A percentile compares a stretch with the other conserved stretches of the same genome.
Evolutionary conservation across 2,329 filamentous ascomycete species (phyloP).

Genomic region (Claviceps digitariae): DNA sequence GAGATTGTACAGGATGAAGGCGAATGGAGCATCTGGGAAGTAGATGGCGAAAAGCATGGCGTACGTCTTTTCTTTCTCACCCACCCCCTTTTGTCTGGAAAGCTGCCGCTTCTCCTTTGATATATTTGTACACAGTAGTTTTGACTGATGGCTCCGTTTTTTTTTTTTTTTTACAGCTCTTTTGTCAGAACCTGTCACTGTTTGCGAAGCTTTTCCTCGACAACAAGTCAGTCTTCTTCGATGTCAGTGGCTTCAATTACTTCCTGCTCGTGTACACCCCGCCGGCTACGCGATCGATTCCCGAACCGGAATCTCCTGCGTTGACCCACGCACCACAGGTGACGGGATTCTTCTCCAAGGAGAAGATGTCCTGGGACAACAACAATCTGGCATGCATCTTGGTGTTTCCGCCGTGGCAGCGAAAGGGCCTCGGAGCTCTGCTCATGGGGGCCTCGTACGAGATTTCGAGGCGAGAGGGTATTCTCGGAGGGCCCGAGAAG

Average conservation of each 20-base stretch:
- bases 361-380: conserved; percentile 97
- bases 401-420: conserved; percentile 90
- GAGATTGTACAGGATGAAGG: conserved; percentile 44
- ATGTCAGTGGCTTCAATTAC: conserved; percentile 88
- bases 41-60: conserved; percentile 77
- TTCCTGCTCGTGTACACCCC: conserved; percentile 73
- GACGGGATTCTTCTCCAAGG: conserved; percentile 96
- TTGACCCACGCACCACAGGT: conserved; percentile 29
- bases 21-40: conserved; percentile 78
- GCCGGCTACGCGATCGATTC: conserved; percentile 11
- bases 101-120: neutral
- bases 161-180: conserved; percentile 38
- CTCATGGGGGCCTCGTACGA: conserved; percentile 92
- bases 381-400: conserved; percentile 97
- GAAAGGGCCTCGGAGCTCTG: conserved; percentile 72
- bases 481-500: conserved; percentile 86
- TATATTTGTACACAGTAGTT: too few relatives aligned
- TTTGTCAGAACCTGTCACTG: conserved; percentile 87
- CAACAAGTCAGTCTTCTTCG: conserved; percentile 97
- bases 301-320: conserved; percentile 4
- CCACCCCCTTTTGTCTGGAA: neutral
- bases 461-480: conserved; percentile 67
- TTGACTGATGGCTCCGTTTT: neutral
- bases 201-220: conserved; percentile 97
- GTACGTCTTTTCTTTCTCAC: conserved; percentile 28